Percentiles rank a stretch among this genome's conserved stretches.
Evolutionary conservation across 441 rosid genomes (phyloP).

Genomic region (Jatropha podagrica): DNA sequence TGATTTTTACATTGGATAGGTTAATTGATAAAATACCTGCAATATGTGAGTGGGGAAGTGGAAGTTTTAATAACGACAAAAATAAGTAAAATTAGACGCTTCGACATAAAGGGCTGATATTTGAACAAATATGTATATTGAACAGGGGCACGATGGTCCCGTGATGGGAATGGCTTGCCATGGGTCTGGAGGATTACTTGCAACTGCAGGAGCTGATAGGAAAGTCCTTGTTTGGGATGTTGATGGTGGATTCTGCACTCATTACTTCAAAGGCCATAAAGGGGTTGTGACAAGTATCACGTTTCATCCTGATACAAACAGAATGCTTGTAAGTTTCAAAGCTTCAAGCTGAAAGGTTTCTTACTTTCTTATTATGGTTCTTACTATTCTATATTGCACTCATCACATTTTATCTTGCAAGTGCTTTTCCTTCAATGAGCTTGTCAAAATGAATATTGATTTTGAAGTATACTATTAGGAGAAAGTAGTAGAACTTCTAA

Average conservation of each 20-base stretch:
- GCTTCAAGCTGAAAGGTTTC: not conserved
- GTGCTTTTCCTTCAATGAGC: not conserved
- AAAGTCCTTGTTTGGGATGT: slow-evolving; percentile 98
- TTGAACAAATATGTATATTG: slow-evolving; percentile 11
- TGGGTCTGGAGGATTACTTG: slow-evolving; percentile 92
- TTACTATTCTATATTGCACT: not conserved
- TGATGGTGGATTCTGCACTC: slow-evolving; percentile 96
- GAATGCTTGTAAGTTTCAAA: slow-evolving; percentile 57
- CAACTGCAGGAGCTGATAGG: slow-evolving; percentile 98
- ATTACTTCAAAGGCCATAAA: slow-evolving; percentile 88
- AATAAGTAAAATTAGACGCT: not conserved
- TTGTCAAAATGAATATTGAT: not conserved
- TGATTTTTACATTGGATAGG: not conserved
- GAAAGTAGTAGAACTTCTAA: not conserved
- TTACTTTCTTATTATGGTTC: not conserved
- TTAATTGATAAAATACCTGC: not conserved
- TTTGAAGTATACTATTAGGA: not conserved
- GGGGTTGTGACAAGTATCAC: slow-evolving; percentile 72
- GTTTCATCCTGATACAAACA: slow-evolving; percentile 75
- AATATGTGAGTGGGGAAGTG: not conserved
- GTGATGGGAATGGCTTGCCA: slow-evolving; percentile 90
- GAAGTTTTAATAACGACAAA: not conserved
- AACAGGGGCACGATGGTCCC: slow-evolving; percentile 92
- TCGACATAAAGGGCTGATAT: too few relatives aligned
- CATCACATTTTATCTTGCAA: not conserved